These are phyloP conservation scores for Trametes maxima DNA, from an alignment of 768 basidiomycete species.

Conservation along the genomic window DNA sequence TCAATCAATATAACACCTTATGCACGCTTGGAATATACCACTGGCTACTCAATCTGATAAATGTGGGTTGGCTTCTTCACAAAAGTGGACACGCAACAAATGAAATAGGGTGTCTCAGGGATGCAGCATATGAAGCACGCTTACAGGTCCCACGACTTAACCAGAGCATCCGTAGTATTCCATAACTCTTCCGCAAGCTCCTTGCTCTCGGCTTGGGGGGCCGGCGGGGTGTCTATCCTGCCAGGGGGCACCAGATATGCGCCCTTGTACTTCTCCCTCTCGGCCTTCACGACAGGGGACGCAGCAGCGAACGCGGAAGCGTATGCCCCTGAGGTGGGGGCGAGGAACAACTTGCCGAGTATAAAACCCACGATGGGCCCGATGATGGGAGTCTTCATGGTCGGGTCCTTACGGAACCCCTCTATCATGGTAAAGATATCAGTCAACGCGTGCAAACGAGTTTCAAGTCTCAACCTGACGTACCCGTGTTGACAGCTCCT, in stretches of 20 bases:
- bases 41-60: too few relatives aligned
- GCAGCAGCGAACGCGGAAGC: conserved; percentile 45
- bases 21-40: too few relatives aligned
- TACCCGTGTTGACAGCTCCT: conserved; percentile 43
- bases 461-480: neutral
- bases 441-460: neutral
- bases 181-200: conserved; percentile 44
- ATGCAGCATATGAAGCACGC: too few relatives aligned
- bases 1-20: too few relatives aligned
- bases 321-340: conserved; percentile 39
- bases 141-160: conserved; percentile 33
- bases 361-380: conserved; percentile 15
- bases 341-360: conserved; percentile 32
- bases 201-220: conserved; percentile 32
- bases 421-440: conserved; percentile 2
- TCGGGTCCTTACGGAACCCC: conserved; percentile 16
- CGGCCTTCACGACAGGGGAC: conserved; percentile 35
- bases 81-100: too few relatives aligned
- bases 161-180: conserved; percentile 38
- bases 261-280: conserved; percentile 39
- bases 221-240: conserved; percentile 29
- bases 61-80: too few relatives aligned
- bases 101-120: too few relatives aligned
- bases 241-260: conserved; percentile 42
- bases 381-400: conserved; percentile 1